Conservation (phyloP, 257 asterid species). For the Mitragyna speciosa region DNA sequence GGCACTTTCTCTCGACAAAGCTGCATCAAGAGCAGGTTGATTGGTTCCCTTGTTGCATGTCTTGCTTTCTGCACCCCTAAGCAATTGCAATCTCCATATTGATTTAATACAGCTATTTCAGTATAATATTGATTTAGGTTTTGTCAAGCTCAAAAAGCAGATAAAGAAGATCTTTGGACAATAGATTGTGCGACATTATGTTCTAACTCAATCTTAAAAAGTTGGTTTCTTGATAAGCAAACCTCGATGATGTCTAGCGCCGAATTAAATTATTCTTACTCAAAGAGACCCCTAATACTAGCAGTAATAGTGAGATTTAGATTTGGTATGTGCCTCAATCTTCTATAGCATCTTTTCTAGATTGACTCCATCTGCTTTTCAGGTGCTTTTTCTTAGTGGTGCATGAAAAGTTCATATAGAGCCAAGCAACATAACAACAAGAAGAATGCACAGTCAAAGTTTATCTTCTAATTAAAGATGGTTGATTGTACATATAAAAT, state of each 20-base stretch:
- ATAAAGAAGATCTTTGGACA: not conserved
- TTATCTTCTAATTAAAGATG: not conserved
- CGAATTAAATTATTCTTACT: slow-evolving; percentile 23
- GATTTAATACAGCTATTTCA: not conserved
- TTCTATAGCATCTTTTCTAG: slow-evolving; percentile 26
- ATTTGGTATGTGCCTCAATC: slow-evolving; percentile 18
- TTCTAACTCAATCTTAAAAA: not conserved
- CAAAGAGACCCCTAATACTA: not conserved
- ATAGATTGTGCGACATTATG: not conserved
- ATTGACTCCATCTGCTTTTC: slow-evolving; percentile 33
- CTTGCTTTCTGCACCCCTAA: slow-evolving; percentile 13
- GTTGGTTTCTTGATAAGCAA: slow-evolving; percentile 22
- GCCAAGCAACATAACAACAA: not conserved
- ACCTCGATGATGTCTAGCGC: slow-evolving; percentile 23
- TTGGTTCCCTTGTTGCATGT: slow-evolving; percentile 16
- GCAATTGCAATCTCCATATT: not conserved
- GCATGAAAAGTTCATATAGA: not conserved
- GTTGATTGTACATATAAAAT: not conserved
- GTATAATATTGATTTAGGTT: not conserved
- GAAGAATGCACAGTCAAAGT: not conserved
- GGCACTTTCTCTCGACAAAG: not conserved
- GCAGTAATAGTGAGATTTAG: not conserved
- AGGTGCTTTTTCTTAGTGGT: slow-evolving; percentile 27
- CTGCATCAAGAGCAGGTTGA: not conserved
- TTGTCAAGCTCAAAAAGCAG: not conserved